Percentiles rank a stretch among this genome's conserved stretches.
These are phyloP conservation scores for Ophiocordyceps robertsii DNA, from an alignment of 2,329 filamentous ascomycete species.

Conservation along the genomic window DNA sequence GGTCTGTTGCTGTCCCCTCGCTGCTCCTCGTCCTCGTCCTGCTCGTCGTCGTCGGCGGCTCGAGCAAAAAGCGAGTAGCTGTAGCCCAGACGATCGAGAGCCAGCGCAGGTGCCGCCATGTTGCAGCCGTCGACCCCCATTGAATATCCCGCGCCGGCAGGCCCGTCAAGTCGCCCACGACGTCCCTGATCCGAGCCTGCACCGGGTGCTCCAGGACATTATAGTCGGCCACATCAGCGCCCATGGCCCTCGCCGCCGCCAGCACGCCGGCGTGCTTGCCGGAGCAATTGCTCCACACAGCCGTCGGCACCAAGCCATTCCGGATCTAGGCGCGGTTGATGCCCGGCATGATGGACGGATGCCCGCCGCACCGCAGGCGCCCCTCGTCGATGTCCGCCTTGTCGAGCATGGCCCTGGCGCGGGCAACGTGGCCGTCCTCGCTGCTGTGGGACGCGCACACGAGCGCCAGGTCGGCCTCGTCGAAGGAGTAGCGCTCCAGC, in stretches of 20 bases:
- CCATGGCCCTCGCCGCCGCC: too few relatives aligned
- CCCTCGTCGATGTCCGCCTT: conserved; percentile 19
- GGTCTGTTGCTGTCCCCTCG: too few relatives aligned
- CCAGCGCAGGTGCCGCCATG: too few relatives aligned
- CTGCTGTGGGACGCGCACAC: conserved; percentile 33
- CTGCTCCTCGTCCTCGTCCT: too few relatives aligned
- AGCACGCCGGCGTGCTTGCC: too few relatives aligned
- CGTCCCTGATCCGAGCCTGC: not conserved
- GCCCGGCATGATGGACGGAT: not conserved
- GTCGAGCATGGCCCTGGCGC: conserved; percentile 22
- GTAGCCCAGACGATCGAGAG: too few relatives aligned
- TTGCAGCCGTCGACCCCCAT: conserved; percentile 12
- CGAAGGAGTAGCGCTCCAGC: conserved; percentile 20
- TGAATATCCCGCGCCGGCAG: not conserved
- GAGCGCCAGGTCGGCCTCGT: conserved; percentile 27
- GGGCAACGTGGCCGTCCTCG: conserved; percentile 24
- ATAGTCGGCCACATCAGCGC: too few relatives aligned
- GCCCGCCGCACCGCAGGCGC: conserved; percentile 8
- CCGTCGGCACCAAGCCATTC: not conserved
- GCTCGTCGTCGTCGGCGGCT: too few relatives aligned
- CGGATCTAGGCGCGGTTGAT: not conserved
- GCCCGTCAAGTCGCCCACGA: not conserved
- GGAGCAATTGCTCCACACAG: not conserved
- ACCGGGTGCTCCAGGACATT: not conserved
- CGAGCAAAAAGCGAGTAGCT: too few relatives aligned